Conservation (phyloP, 2,329 filamentous ascomycete species). For the Xylariales sp. region DNA sequence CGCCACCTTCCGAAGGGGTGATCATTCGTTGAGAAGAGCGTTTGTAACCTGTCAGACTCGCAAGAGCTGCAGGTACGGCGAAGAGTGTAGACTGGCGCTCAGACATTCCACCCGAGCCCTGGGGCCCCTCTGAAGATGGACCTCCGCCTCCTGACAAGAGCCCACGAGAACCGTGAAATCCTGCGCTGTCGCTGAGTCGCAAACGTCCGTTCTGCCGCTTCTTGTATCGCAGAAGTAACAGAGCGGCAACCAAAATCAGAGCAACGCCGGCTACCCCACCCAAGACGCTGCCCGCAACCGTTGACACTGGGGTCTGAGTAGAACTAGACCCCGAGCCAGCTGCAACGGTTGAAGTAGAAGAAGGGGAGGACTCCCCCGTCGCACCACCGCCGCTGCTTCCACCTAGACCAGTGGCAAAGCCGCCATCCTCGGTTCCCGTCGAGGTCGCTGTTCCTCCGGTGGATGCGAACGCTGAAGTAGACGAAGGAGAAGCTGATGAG, state of each 20-base stretch:
- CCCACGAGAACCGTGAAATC: conserved; percentile 21
- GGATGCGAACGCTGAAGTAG: conserved; percentile 11
- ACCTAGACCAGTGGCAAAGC: conserved; percentile 11
- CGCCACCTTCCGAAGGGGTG: conserved; percentile 34
- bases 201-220: conserved; percentile 43
- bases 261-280: conserved; percentile 55
- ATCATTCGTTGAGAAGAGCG: conserved; percentile 26
- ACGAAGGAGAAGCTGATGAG: conserved; percentile 6
- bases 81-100: conserved; percentile 39
- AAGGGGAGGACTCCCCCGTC: conserved; percentile 19
- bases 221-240: conserved; percentile 52
- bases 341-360: conserved; percentile 18
- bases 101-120: conserved; percentile 33
- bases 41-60: conserved; percentile 37
- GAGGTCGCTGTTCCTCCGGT: conserved; percentile 14
- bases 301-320: conserved; percentile 23
- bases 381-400: conserved; percentile 16
- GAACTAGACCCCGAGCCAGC: conserved; percentile 14
- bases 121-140: conserved; percentile 11
- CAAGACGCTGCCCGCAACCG: conserved; percentile 52
- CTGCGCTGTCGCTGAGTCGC: conserved; percentile 32
- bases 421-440: conserved; percentile 13
- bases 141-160: conserved; percentile 23
- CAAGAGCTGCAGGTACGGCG: conserved; percentile 45
- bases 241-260: conserved; percentile 48